A percentile compares a stretch with the other conserved stretches of the same genome.
These are phyloP conservation scores for Pleurotus salmoneostramineus DNA, from an alignment of 768 basidiomycete species.

Conservation along the genomic window DNA sequence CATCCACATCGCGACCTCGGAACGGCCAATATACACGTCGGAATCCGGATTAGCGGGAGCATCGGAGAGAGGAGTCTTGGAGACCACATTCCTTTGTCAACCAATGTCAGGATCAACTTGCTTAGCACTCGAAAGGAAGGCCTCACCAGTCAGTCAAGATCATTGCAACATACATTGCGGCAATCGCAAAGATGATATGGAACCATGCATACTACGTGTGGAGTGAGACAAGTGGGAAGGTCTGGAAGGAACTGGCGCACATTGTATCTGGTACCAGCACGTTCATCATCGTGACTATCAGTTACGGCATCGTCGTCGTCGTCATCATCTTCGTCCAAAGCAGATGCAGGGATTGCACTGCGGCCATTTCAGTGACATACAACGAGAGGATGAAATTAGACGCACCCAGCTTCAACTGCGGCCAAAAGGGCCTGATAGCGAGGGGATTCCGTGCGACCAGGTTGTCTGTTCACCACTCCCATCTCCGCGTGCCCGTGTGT, in stretches of 20 bases:
- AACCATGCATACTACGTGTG: conserved; percentile 89
- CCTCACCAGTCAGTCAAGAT: conserved; percentile 94
- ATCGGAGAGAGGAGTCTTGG: conserved; percentile 42
- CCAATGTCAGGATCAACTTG: background rate
- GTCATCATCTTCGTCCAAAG: conserved; percentile 75
- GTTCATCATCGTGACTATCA: conserved; percentile 88
- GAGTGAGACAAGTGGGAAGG: background rate
- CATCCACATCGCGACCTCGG: conserved; percentile 99
- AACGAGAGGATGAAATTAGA: conserved; percentile 13
- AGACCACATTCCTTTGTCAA: conserved; percentile 65
- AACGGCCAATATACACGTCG: conserved; percentile 90
- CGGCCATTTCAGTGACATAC: background rate
- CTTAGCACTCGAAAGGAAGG: conserved; percentile 6
- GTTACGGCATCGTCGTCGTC: conserved; percentile 72
- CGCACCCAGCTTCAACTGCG: conserved; percentile 91
- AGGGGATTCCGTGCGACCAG: conserved; percentile 78
- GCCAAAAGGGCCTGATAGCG: conserved; percentile 92
- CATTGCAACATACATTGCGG: conserved; percentile 97
- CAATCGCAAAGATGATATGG: conserved; percentile 95
- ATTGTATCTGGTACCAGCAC: conserved; percentile 91
- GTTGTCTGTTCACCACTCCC: conserved; percentile 79
- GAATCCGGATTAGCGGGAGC: conserved; percentile 48
- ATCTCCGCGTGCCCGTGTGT: conserved; percentile 61
- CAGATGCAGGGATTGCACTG: conserved; percentile 92
- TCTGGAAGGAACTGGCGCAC: conserved; percentile 38